A percentile compares a stretch with the other conserved stretches of the same genome.
Conservation (phyloP, 805 yeast species). For the Candida golubevii region DNA sequence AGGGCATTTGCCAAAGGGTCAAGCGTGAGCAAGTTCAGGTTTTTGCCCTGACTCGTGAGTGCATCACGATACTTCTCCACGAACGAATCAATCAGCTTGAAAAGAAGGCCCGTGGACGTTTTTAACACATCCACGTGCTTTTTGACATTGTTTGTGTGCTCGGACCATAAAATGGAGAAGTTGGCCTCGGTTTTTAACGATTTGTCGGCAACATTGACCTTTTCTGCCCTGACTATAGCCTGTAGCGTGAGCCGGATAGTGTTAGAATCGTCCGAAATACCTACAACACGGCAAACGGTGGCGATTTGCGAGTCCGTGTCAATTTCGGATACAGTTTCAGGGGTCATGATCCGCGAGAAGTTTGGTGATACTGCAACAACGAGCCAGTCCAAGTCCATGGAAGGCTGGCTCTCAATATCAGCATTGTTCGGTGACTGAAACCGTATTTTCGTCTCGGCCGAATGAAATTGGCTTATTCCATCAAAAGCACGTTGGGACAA, state of each 20-base stretch:
- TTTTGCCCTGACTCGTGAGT: constrained; percentile 14
- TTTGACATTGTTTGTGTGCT: constrained; percentile 13
- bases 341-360: constrained; percentile 23
- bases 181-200: constrained; percentile 19
- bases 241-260: constrained; percentile 45
- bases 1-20: constrained; percentile 60
- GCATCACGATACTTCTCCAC: constrained; percentile 35
- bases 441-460: constrained; percentile 6
- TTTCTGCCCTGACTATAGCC: constrained; percentile 44
- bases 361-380: constrained; percentile 36
- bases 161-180: constrained; percentile 25
- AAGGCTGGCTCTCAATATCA: background rate
- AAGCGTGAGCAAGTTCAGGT: constrained; percentile 39
- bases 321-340: background rate
- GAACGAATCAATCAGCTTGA: constrained; percentile 38
- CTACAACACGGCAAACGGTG: constrained; percentile 46
- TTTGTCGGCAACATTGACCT: constrained; percentile 1
- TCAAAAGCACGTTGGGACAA: constrained; percentile 29
- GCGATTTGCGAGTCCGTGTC: constrained; percentile 19
- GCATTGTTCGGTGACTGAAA: background rate
- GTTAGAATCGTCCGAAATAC: constrained; percentile 41
- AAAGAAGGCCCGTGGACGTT: constrained; percentile 16
- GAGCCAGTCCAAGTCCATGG: constrained; percentile 33
- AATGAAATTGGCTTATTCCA: constrained; percentile 26
- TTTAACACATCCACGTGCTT: constrained; percentile 19